Evolutionary conservation across 805 yeast genomes (phyloP).

Genomic region (Yarrowia alimentaria): DNA sequence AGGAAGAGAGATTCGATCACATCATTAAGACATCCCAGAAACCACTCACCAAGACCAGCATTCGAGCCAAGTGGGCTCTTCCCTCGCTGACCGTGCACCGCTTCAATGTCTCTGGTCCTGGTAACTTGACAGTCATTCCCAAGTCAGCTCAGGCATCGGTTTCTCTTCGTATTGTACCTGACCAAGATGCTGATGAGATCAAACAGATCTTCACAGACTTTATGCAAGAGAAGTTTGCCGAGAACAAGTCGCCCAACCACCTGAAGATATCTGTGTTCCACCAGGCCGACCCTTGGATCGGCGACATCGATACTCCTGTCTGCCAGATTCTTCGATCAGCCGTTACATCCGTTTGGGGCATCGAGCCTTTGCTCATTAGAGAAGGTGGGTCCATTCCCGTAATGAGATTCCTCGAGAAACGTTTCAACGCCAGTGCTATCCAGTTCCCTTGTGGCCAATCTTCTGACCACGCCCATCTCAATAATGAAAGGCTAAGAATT

Average conservation of each 20-base stretch:
- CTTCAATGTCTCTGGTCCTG: conserved; percentile 84
- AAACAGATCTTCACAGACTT: conserved; percentile 51
- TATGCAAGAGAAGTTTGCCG: conserved; percentile 49
- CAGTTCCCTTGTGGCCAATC: conserved; percentile 97
- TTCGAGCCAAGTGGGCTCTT: conserved; percentile 63
- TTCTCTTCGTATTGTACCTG: conserved; percentile 86
- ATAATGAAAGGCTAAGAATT: conserved; percentile 79
- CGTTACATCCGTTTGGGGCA: conserved; percentile 67
- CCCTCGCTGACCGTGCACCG: conserved; percentile 89
- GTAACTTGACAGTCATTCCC: conserved; percentile 86
- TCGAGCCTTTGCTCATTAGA: conserved; percentile 77
- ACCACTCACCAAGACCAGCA: conserved; percentile 37
- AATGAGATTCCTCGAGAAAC: conserved; percentile 76
- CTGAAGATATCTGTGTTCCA: conserved; percentile 62
- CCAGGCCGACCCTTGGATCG: conserved; percentile 96
- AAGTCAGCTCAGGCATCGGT: conserved; percentile 70
- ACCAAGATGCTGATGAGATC: conserved; percentile 64
- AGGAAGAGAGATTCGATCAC: conserved; percentile 58
- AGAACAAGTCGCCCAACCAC: conserved; percentile 59
- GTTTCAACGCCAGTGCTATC: conserved; percentile 82
- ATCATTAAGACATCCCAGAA: conserved; percentile 47
- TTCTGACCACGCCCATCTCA: conserved; percentile 89
- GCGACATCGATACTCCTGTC: conserved; percentile 74
- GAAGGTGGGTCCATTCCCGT: conserved; percentile 98
- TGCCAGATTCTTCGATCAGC: conserved; percentile 66